Percentiles rank a stretch among this genome's conserved stretches.
Conservation (phyloP, 2,329 filamentous ascomycete genomes). For the Aspergillus alliaceus region DNA sequence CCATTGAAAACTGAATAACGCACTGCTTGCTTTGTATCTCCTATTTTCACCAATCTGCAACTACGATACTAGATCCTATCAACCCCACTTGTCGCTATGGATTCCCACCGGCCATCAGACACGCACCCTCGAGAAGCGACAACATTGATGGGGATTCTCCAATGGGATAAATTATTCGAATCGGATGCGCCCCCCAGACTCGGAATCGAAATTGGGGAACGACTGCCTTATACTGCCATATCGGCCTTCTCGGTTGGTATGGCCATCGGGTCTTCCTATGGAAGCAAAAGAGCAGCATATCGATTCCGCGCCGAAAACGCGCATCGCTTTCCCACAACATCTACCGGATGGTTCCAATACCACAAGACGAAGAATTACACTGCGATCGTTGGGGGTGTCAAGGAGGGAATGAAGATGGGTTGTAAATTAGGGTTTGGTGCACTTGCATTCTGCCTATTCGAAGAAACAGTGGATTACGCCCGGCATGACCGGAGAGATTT, state of each 20-base stretch:
- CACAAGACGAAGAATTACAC: conserved; percentile 98
- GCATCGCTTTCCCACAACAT: conserved; percentile 80
- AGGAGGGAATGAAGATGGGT: conserved; percentile 76
- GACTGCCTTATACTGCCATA: conserved; percentile 64
- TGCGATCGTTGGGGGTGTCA: conserved; percentile 72
- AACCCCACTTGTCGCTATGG: conserved; percentile 6
- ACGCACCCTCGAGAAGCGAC: conserved; percentile 8
- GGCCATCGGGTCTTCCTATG: conserved; percentile 69
- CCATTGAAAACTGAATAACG: neutral
- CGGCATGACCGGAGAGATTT: conserved; percentile 65
- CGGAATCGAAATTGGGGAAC: conserved; percentile 63
- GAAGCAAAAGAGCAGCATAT: conserved; percentile 71
- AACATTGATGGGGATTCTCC: conserved; percentile 28
- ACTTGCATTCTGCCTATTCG: conserved; percentile 73
- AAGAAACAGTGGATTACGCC: conserved; percentile 78
- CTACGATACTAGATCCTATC: neutral
- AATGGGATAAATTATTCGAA: conserved; percentile 40
- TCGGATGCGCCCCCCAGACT: conserved; percentile 45
- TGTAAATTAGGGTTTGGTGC: conserved; percentile 70
- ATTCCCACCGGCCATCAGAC: conserved; percentile 10
- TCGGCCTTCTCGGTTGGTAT: conserved; percentile 69
- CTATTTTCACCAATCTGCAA: neutral
- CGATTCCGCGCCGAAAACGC: conserved; percentile 95
- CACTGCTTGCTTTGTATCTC: too few relatives aligned
- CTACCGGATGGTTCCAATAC: conserved; percentile 95